Evolutionary conservation across 2,329 filamentous ascomycete genomes (phyloP).

Genomic region (Penicillium sp.): DNA sequence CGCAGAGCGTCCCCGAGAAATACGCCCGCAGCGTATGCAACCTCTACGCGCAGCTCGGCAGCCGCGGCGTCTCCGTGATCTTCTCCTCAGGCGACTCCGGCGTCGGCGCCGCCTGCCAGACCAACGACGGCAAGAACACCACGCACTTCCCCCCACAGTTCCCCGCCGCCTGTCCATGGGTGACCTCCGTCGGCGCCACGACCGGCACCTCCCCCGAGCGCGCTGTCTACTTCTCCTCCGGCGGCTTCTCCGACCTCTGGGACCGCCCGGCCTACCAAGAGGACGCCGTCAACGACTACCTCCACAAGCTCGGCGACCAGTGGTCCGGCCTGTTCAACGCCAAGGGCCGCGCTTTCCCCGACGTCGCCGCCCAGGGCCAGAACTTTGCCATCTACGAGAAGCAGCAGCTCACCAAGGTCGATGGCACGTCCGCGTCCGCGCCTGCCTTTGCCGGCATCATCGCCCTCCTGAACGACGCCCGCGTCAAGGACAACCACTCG

Average conservation of each 20-base stretch:
- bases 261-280: slow-evolving; percentile 35
- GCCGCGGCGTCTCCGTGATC: slow-evolving; percentile 50
- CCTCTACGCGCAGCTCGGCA: slow-evolving; percentile 50
- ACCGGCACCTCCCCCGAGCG: slow-evolving; percentile 37
- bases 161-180: slow-evolving; percentile 40
- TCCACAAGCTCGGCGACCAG: slow-evolving; percentile 26
- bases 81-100: slow-evolving; percentile 52
- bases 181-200: slow-evolving; percentile 46
- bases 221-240: slow-evolving; percentile 42
- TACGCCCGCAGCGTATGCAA: slow-evolving; percentile 44
- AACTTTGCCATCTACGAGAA: slow-evolving; percentile 35
- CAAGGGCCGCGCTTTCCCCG: slow-evolving; percentile 41
- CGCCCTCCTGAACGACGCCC: slow-evolving; percentile 61
- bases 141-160: slow-evolving; percentile 45
- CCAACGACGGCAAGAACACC: slow-evolving; percentile 35
- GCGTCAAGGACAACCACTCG: slow-evolving; percentile 50
- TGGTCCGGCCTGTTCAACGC: slow-evolving; percentile 34
- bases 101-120: slow-evolving; percentile 38
- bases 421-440: slow-evolving; percentile 51
- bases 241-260: slow-evolving; percentile 43
- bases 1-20: slow-evolving; percentile 33
- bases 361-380: slow-evolving; percentile 40
- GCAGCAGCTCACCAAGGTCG: slow-evolving; percentile 27
- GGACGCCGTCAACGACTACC: slow-evolving; percentile 40
- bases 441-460: slow-evolving; percentile 60